A percentile compares a stretch with the other conserved stretches of the same genome.
These are phyloP conservation scores for Saturnispora quitensis DNA, from an alignment of 805 yeast species.

Conservation along the genomic window DNA sequence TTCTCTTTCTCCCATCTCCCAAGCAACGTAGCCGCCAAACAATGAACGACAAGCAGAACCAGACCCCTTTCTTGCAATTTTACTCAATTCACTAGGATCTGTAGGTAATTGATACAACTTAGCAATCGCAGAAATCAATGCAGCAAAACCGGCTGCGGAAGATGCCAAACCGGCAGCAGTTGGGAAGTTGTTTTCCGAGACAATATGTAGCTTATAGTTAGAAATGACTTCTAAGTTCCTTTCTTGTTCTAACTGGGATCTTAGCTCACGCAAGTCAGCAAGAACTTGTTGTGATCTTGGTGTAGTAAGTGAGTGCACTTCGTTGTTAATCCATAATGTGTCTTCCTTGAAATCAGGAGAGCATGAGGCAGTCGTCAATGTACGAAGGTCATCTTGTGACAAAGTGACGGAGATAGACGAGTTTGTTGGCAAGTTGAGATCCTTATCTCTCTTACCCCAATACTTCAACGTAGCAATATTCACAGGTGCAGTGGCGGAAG, in stretches of 20 bases:
- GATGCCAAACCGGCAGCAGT: constrained; percentile 99
- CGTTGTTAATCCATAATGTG: constrained; percentile 80
- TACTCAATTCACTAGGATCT: constrained; percentile 73
- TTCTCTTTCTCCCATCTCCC: constrained; percentile 83
- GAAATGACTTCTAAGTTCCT: constrained; percentile 57
- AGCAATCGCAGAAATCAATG: constrained; percentile 84
- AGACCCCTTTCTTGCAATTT: constrained; percentile 95
- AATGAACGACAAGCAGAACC: constrained; percentile 97
- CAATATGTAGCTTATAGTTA: constrained; percentile 62
- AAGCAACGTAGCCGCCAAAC: constrained; percentile 96
- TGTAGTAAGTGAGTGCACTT: constrained; percentile 58
- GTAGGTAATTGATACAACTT: constrained; percentile 79
- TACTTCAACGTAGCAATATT: constrained; percentile 97
- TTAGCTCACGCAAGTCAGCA: constrained; percentile 58
- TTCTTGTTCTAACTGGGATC: constrained; percentile 50
- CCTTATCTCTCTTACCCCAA: constrained; percentile 96
- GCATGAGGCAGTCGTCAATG: constrained; percentile 83
- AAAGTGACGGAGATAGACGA: constrained; percentile 92
- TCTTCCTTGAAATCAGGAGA: constrained; percentile 49
- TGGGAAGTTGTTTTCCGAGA: constrained; percentile 93
- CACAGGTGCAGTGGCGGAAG: constrained; percentile 93
- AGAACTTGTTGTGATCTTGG: constrained; percentile 66
- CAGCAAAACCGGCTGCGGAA: constrained; percentile 98
- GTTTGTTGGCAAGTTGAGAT: constrained; percentile 88
- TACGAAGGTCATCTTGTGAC: constrained; percentile 82